These are phyloP conservation scores for Myxozyma neglecta DNA, from an alignment of 805 yeast species.

Conservation along the genomic window DNA sequence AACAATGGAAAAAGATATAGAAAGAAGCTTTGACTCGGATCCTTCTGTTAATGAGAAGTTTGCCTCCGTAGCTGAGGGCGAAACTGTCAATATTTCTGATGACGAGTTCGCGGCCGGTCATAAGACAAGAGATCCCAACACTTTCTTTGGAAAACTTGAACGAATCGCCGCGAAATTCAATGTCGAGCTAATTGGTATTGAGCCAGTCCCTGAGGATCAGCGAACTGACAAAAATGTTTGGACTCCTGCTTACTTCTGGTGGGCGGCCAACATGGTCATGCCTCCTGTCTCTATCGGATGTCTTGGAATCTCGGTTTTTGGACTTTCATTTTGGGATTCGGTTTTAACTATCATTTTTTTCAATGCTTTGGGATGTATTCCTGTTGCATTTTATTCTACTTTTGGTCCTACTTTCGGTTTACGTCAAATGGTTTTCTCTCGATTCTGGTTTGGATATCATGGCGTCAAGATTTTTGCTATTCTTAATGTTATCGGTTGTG, in stretches of 20 bases:
- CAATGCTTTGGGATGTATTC: constrained; percentile 65
- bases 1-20: constrained; percentile 3
- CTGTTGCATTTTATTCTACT: constrained; percentile 79
- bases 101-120: not conserved
- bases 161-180: constrained; percentile 7
- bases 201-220: constrained; percentile 75
- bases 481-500: constrained; percentile 78
- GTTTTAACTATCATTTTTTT: constrained; percentile 69
- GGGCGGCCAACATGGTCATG: constrained; percentile 83
- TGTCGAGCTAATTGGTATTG: constrained; percentile 71
- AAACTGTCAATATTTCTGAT: not conserved
- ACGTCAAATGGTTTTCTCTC: constrained; percentile 81
- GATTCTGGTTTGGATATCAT: constrained; percentile 72
- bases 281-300: constrained; percentile 81
- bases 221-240: constrained; percentile 61
- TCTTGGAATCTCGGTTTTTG: constrained; percentile 62
- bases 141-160: not conserved
- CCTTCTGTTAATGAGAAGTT: constrained; percentile 3
- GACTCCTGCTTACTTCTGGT: constrained; percentile 66
- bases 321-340: constrained; percentile 71
- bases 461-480: constrained; percentile 76
- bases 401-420: constrained; percentile 84
- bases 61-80: constrained; percentile 2
- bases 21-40: not conserved
- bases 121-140: not conserved